Evolutionary conservation across 768 basidiomycete genomes (phyloP), one percentile per base, ranked within the genome.

Genomic region (Boletus vermiculosoides): DNA sequence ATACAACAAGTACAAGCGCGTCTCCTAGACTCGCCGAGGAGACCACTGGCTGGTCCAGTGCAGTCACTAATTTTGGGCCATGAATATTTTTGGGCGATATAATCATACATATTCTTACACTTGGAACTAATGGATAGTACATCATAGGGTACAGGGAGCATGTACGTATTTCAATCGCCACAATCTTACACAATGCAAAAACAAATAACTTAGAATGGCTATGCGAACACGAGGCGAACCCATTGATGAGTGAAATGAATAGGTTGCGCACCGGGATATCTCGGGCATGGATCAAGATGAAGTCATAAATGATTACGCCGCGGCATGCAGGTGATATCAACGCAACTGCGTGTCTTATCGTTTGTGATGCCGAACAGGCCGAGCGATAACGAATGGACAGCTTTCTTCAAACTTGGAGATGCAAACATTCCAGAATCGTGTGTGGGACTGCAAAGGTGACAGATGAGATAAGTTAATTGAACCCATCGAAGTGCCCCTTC

Each of bases 401-500:
- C 56, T 25, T 52, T 49, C 5, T 42, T 37, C 25, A n/a, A 50
- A 30, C 22, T 20, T 16, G 25, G 34, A 31, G 23, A 42, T 46
- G 34, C 34, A 33, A 44, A 42, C 33, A 13, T 55, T 47, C 55
- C 55, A 54, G 40, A 48, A 49, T 45, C 40, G 44, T 58, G 63
- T 48, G 46, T 33, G 39, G 36, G 48, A 31, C 45, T 53, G 45
- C 56, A 37, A 52, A 44, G 10, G 28, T 18, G 30, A 11, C 52
- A 48, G 55, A 50, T 40, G 51, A 13, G 36, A 52, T 55, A 51
- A 54, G 39, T 80, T 73, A 92, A 67, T 90, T 89, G 78, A 94
- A 94, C 48, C 92, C 87, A 67, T 94, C 92, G 63, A 93, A 94
- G 65, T 94, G 92, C 10, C 92, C 92, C 77, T 90, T 94, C 63